Evolutionary conservation across 2,329 filamentous ascomycete species (phyloP), one percentile per base, ranked within the genome.

Genomic region (Cadophora gregata): DNA sequence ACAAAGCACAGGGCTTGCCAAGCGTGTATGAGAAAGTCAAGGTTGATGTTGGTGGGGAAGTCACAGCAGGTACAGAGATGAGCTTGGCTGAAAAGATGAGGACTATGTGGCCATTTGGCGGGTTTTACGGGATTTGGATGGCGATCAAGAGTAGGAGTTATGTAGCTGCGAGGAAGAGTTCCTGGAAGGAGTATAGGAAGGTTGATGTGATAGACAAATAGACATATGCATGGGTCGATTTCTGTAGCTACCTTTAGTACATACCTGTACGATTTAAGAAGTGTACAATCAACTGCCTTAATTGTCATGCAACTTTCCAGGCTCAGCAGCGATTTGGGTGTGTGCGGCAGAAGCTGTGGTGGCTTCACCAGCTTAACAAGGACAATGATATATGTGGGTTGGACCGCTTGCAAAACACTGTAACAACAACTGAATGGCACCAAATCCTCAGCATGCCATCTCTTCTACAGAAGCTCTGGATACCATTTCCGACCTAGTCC

Each of bases 21-120:
- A 88, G 80, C 55, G 88, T 93, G 5, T 91, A 88, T 78, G 88
- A 92, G 73, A 93, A 93, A 79, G 87, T 91, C 51, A 84, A 83
- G 69, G 85, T 89, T 42, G 82, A 84, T 69, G 79, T 84, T 27
- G 80, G 81, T 62, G 78, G 80, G 2, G 80, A 82, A 67, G 76
- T 80, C 5, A 36, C 14, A 10, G 33, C 24, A 3, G 24, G 6
- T n/a, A 24, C 21, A 21, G 53, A 29, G 59, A 76, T 77, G 60
- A 79, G 78, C 69, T 77, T 81, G 64, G 79, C 79, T 63, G 69
- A 83, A 53, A 85, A 83, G 77, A 78, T 81, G 65, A 79, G 80
- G 63, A 69, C 83, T 50, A 85, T 83, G 77, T 84, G 83, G 81
- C 88, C 88, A 0, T 72, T 89, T 19, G 85, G 84, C 0, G 88